Evolutionary conservation across 352 stramenopile genomes (phyloP), one percentile per base, ranked within the genome.

Genomic region (Salisapilia sapeloensis): DNA sequence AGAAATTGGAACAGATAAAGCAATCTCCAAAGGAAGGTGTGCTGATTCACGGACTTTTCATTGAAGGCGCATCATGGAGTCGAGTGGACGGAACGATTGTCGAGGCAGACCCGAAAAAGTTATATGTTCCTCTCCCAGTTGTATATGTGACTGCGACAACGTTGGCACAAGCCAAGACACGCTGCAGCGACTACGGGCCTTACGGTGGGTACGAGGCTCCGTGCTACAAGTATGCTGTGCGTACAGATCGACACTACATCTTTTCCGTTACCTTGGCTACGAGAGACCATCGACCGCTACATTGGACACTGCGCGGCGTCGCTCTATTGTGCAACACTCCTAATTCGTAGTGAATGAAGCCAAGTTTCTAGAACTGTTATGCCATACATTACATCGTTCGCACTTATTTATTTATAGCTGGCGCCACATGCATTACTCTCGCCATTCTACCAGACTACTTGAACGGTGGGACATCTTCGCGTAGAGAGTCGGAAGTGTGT

Each of bases 71-170:
- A 0, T 62, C 65, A 5, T 89, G 71, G 70, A 82, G 75, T 39
- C 58, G 62, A 14, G 47, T 48, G 16, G 69, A 83, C 30, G 62
- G 64, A 16, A 80, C 65, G 38, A 40, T 87, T 13, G 63, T 87
- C 13, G 71, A 87, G 35, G 66, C 71, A 21, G 69, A 87, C 40
- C 69, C 71, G 4, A 87, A 87, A 39, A 55, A 56, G 9, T 43
- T 87, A 24, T 87, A 82, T 28, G 56, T 60, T 7, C 31, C 60
- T 9, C 43, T 87, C n/a, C 71, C 71, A 14, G 67, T 81, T 6
- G 59, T 87, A 11, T 83, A 82, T 36, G 63, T 85, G 16, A 85
- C 65, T 2, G 71, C 65, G 19, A 77, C 64, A 9, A 84, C 69
- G 6, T 79, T 80, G 33, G 53, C 64, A 2, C 60, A 76, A 41